Evolutionary conservation across 208 protist genomes (phyloP).

Genomic region (Acanthamoeba castellanii): DNA sequence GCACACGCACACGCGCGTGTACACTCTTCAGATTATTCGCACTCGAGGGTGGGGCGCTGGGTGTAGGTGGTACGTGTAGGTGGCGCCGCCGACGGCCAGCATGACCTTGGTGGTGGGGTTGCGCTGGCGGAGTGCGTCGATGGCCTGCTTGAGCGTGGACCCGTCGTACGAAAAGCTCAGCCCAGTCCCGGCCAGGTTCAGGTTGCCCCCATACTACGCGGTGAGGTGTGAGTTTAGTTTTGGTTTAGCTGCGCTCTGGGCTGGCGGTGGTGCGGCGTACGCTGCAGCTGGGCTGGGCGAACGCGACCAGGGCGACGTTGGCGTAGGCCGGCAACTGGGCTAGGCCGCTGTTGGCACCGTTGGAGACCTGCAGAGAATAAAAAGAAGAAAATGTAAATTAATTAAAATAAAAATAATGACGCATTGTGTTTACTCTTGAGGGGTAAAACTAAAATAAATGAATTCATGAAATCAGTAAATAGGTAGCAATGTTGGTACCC

Average conservation of each 20-base stretch:
- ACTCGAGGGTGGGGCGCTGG: neutral
- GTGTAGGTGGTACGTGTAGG: neutral
- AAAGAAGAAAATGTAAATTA: neutral
- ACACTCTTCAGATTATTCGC: neutral
- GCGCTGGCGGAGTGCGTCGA: neutral
- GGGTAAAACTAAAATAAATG: too few relatives aligned
- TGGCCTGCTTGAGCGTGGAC: neutral
- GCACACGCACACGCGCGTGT: too few relatives aligned
- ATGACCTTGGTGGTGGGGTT: neutral
- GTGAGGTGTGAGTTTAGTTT: neutral
- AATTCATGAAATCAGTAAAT: neutral
- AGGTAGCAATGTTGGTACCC: neutral
- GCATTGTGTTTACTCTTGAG: too few relatives aligned
- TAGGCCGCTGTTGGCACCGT: neutral
- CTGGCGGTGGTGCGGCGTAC: neutral
- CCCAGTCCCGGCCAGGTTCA: neutral
- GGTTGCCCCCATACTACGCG: neutral
- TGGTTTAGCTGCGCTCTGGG: neutral
- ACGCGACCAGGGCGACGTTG: neutral
- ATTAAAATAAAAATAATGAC: neutral
- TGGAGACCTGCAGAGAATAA: neutral
- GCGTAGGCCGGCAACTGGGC: neutral
- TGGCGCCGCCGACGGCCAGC: neutral
- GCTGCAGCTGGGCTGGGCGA: neutral
- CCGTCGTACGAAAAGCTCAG: slow-evolving; percentile 32